These are phyloP conservation scores for Penicillium verhagenii DNA, from an alignment of 495 filamentous ascomycete genomes.

Conservation along the genomic window DNA sequence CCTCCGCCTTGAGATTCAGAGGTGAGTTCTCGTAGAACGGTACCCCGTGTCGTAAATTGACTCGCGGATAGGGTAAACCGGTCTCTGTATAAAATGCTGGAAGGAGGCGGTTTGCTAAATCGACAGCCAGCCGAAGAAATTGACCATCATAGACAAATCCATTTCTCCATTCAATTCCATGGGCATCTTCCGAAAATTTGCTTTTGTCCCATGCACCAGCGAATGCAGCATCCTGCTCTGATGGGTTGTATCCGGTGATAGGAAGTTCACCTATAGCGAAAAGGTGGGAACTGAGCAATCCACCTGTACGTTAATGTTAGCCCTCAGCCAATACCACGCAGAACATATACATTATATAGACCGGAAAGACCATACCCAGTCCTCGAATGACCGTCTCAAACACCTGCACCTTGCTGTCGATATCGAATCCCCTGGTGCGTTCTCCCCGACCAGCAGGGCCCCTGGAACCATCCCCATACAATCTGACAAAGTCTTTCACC, in stretches of 20 bases:
- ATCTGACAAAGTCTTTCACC: conserved; percentile 70
- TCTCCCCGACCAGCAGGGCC: conserved; percentile 69
- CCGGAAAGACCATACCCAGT: conserved; percentile 49
- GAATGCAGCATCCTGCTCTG: conserved; percentile 31
- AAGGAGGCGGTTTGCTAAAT: conserved; percentile 78
- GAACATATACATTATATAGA: background rate
- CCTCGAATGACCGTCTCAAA: conserved; percentile 97
- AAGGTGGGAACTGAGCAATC: conserved; percentile 86
- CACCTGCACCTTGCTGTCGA: conserved; percentile 97
- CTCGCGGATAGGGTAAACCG: conserved; percentile 89
- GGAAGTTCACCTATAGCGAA: conserved; percentile 89
- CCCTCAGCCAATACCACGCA: background rate
- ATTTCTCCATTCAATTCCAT: conserved; percentile 68
- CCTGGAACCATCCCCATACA: conserved; percentile 81
- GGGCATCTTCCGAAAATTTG: conserved; percentile 29
- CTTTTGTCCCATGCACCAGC: conserved; percentile 42
- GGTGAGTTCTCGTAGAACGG: conserved; percentile 86
- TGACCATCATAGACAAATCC: conserved; percentile 88
- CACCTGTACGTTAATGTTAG: conserved; percentile 45
- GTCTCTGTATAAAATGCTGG: conserved; percentile 89
- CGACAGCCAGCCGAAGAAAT: conserved; percentile 77
- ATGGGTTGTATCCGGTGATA: conserved; percentile 70
- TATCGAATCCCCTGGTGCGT: conserved; percentile 81
- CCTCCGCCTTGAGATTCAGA: conserved; percentile 43
- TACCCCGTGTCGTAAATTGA: conserved; percentile 89